phyloP scores from a whole-genome alignment of 257 asterid genomes.

The Solanum okadae region DNA sequence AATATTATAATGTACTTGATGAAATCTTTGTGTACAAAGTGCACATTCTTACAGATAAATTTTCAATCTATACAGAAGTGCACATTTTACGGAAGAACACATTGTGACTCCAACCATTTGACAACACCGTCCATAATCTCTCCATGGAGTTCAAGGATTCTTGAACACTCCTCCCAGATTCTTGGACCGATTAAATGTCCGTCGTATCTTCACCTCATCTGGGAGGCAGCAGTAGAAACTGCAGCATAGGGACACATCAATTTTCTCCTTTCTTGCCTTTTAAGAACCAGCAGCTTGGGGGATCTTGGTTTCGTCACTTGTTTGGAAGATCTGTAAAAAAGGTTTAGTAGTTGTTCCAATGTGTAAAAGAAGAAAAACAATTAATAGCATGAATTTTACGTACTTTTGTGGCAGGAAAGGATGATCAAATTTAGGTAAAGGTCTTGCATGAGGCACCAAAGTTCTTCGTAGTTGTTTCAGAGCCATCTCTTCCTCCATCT shows the following conservation, averaged over 20 bases:
- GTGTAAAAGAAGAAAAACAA: not conserved
- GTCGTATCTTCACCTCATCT: constrained; percentile 49
- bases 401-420: constrained; percentile 89
- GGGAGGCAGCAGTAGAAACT: constrained; percentile 43
- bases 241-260: constrained; percentile 18
- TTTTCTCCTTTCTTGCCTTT: constrained; percentile 51
- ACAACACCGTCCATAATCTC: not conserved
- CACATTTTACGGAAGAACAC: not conserved
- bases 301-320: constrained; percentile 72
- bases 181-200: not conserved
- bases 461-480: constrained; percentile 76
- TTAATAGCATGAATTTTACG: not conserved
- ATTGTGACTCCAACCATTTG: not conserved
- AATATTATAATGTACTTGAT: not conserved
- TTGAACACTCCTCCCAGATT: constrained; percentile 23
- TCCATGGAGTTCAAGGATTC: constrained; percentile 33
- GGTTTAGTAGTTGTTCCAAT: not conserved
- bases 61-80: not conserved
- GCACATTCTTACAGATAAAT: not conserved
- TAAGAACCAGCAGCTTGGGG: constrained; percentile 50
- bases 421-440: constrained; percentile 60
- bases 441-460: constrained; percentile 82
- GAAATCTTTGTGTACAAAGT: not conserved
- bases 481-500: constrained; percentile 98
- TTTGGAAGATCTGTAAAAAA: constrained; percentile 46